These are phyloP conservation scores for Mortierella sp. DNA, from an alignment of 371 early-diverging fungal species.

Conservation along the genomic window DNA sequence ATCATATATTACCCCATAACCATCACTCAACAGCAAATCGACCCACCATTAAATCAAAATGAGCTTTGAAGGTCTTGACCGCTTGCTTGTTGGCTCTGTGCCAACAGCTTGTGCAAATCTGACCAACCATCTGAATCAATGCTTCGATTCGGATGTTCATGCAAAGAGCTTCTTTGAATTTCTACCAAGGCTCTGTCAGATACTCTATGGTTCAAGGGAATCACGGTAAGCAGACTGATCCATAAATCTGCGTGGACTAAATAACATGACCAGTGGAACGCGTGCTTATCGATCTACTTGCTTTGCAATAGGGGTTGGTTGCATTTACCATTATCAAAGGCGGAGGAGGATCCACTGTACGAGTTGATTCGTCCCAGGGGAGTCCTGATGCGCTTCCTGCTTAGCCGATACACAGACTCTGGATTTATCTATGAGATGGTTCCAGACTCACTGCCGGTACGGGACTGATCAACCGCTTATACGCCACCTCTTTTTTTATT, in stretches of 20 bases:
- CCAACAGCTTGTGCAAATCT: conserved; percentile 53
- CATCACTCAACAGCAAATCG: background rate
- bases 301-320: conserved; percentile 46
- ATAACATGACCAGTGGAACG: background rate
- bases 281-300: background rate
- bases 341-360: conserved; percentile 46
- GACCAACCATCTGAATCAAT: conserved; percentile 43
- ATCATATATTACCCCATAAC: background rate
- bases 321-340: conserved; percentile 49
- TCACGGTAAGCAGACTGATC: conserved; percentile 33
- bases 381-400: conserved; percentile 40
- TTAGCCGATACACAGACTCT: conserved; percentile 41
- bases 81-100: conserved; percentile 50
- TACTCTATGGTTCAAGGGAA: conserved; percentile 54
- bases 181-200: conserved; percentile 49
- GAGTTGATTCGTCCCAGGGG: conserved; percentile 46
- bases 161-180: conserved; percentile 55
- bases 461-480: background rate
- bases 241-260: background rate
- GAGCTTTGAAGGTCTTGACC: conserved; percentile 55
- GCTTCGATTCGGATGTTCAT: conserved; percentile 52
- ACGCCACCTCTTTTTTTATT: no score
- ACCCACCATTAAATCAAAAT: conserved; percentile 13
- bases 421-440: conserved; percentile 52
- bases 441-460: conserved; percentile 47